Base-by-base conservation (phyloP, 371 early-diverging fungal species). In the Mucor irregularis region DNA sequence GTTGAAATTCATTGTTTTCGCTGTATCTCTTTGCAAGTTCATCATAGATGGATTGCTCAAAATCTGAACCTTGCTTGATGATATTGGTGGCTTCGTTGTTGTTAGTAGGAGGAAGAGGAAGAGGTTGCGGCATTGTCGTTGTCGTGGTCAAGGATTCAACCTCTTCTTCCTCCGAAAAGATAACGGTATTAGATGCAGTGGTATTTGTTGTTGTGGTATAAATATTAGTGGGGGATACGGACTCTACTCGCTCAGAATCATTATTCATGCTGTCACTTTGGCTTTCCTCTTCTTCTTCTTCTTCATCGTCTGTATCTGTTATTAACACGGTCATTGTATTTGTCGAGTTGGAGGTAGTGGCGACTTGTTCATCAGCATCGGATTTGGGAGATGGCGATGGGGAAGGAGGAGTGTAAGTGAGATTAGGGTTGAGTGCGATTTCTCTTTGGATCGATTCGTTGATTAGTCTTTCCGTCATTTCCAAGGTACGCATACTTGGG, bases 381-480 rank as follows among this genome's bases (percentile, higher is more conserved):
- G 26, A 13, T n/a, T 43, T 19, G 14, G 28, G 28, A 0, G 44
- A 28, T 9, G 26, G 4, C 14, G 44, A 43, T 25, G 44, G 44
- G 13, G 28, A 43, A 43, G 44, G 28, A n/a, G 44, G 44, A 26
- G 44, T 13, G 13, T 43, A 53, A 17, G 39, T 26, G 11, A 22
- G 45, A 31, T 28, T 40, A 21, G 53, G 53, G 35, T 49, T 38
- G 4, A 52, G 39, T 14, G 43, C 45, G 47, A 62, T 56, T 35
- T 56, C 62, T 28, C 56, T 35, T 14, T 57, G 51, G 9, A 62
- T 50, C 2, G 45, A 34, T 34, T 62, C 51, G 17, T 28, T 33
- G 16, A 62, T 62, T 5, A 62, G 24, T 13, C 29, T 16, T 22
- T 62, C 62, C n/a, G 62, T 62, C 29, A 38, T 30, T 26, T 62